phyloP scores from a whole-genome alignment of 139 green algal species.

The Volvox africanus region DNA sequence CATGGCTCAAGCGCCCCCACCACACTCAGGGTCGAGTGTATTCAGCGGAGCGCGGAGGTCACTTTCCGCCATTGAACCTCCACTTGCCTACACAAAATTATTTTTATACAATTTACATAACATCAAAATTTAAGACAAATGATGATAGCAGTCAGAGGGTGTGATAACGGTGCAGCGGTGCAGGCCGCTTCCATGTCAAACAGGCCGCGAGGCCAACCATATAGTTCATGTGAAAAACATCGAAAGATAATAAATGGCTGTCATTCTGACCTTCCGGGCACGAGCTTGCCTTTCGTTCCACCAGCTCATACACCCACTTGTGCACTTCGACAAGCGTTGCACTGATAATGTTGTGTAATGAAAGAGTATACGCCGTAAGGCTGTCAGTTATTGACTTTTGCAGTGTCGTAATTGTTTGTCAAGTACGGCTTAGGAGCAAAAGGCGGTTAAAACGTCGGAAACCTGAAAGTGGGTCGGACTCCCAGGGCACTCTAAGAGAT shows the following conservation, averaged over 20 bases:
- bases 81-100: neutral
- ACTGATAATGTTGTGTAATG: no score
- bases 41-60: slow-evolving; percentile 16
- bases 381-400: no score
- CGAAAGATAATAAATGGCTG: neutral
- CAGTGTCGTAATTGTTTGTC: no score
- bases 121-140: neutral
- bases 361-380: no score
- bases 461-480: no score
- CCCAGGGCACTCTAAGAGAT: no score
- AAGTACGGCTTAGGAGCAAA: no score
- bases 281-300: slow-evolving; percentile 1
- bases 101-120: neutral
- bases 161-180: neutral
- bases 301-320: neutral
- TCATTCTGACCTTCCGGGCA: slow-evolving; percentile 8
- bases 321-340: no score
- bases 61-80: neutral
- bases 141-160: neutral
- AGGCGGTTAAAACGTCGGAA: no score
- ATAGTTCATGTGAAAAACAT: neutral
- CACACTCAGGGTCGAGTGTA: neutral
- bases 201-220: neutral
- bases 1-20: slow-evolving; percentile 27
- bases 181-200: no score